Evolutionary conservation across 768 basidiomycete species (phyloP).

Genomic region (Cytidiella melzeri): DNA sequence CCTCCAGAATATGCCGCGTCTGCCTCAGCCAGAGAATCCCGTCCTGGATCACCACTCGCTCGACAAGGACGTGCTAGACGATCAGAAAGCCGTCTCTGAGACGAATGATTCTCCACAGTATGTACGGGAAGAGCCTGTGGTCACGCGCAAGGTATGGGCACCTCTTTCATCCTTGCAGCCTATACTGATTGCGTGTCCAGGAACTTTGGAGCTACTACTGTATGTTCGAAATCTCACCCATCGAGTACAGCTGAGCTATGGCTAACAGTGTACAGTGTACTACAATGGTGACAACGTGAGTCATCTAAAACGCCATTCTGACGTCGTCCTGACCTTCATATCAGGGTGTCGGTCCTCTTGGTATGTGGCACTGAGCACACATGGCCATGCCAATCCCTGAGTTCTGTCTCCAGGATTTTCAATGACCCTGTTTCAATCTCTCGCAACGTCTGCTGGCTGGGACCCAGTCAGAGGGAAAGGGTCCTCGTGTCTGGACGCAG

Average conservation of each 20-base stretch:
- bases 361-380: conserved; percentile 15
- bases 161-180: not conserved
- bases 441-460: conserved; percentile 67
- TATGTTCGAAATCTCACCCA: conserved; percentile 31
- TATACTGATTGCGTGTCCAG: conserved; percentile 8
- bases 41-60: conserved; percentile 1
- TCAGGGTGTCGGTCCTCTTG: conserved; percentile 63
- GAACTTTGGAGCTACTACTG: conserved; percentile 82
- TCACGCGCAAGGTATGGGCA: conserved; percentile 41
- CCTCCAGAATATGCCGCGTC: conserved; percentile 6
- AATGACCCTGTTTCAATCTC: conserved; percentile 67
- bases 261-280: conserved; percentile 62
- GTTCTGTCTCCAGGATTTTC: conserved; percentile 38
- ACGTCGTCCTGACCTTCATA: not conserved
- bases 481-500: conserved; percentile 53
- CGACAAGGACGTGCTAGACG: conserved; percentile 1
- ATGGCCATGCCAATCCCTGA: not conserved
- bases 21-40: conserved; percentile 3
- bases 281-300: conserved; percentile 78
- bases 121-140: conserved; percentile 50
- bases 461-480: conserved; percentile 68
- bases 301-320: not conserved
- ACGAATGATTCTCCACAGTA: not conserved
- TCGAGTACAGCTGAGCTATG: no score
- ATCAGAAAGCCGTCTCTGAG: not conserved